Base-by-base conservation (phyloP, 129 eudicot species). In the Saussurea involucrata region DNA sequence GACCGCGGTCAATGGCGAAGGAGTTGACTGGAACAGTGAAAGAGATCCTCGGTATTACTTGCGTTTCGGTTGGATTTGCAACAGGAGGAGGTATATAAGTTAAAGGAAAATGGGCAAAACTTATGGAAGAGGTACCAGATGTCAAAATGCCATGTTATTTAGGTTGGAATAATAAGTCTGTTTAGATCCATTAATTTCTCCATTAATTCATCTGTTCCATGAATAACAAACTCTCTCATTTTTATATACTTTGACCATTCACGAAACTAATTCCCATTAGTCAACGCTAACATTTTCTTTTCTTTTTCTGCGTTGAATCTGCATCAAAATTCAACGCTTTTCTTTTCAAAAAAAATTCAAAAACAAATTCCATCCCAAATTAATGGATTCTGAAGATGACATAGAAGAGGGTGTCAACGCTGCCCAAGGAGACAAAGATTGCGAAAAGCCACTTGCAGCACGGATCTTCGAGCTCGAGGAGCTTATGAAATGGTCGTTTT, bases 51-150 rank as follows among this genome's bases (percentile, higher is more conserved):
- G 91, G 91, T 1, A 89, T 91, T 3, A 89, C 95, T 3, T 87
- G 95, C 33, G 91, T 89, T 15, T 84, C 89, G 27, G 95, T 89
- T 80, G 95, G 91, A 86, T 86, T 55, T 89, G 70, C 95, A 89
- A 81, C 81, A 83, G 83, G 91, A 87, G 85, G 83, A 66, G 4
- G 28, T 13, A 66, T 18, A 65, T 12, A 10, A 28, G 22, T 55
- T 21, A 18, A 8, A 71, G 24, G 29, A 49, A 42, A 44, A 24
- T 8, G 25, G 1, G 42, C 8, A 44, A 46, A 71, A 36, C 6
- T 8, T 34, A 69, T 25, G 63, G 75, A 71, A 71, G 34, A 4
- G 33, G 6, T 33, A 58, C 69, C 83, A 64, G 75, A 66, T 73
- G 83, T 80, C 63, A 28, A 66, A 73, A 17, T 80, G 24, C 49